Conservation (phyloP, 2,329 filamentous ascomycete genomes). For the Trichoderma sp. region DNA sequence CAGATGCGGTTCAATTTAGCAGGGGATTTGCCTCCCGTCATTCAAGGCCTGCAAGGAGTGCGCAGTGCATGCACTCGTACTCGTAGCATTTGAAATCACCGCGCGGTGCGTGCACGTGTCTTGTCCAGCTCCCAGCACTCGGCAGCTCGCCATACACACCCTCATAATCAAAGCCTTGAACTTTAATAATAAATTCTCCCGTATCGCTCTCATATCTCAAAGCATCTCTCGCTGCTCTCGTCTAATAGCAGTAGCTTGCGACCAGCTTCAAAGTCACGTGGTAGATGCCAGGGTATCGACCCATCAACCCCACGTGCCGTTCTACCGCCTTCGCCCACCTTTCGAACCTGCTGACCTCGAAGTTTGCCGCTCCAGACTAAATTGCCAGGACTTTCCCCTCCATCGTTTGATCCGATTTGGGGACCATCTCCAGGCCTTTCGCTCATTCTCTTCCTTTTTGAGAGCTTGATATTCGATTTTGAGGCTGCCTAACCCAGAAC, state of each 20-base stretch:
- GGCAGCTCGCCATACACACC: not conserved
- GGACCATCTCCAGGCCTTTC: not conserved
- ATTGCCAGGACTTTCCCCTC: slow-evolving; percentile 10
- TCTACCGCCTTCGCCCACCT: slow-evolving; percentile 19
- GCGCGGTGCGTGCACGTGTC: not conserved
- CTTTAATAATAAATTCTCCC: not conserved
- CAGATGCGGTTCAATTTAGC: not conserved
- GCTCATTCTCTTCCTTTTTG: not conserved
- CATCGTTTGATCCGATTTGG: not conserved
- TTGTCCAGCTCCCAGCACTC: not conserved
- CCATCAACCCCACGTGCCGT: slow-evolving; percentile 19
- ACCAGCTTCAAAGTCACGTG: slow-evolving; percentile 13
- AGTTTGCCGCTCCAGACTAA: slow-evolving; percentile 11
- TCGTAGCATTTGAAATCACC: not conserved
- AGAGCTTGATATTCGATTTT: not conserved
- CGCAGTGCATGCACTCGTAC: not conserved
- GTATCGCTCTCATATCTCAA: not conserved
- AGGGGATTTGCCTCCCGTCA: not conserved
- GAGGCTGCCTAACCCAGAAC: not conserved
- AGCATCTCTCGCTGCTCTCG: not conserved
- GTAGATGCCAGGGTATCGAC: slow-evolving; percentile 7
- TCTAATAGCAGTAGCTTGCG: not conserved
- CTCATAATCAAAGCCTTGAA: not conserved
- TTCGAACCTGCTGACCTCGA: slow-evolving; percentile 16
- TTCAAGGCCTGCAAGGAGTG: not conserved